These are phyloP conservation scores for Saccharum spontaneum DNA, from an alignment of 176 grass and related monocot genomes.

Conservation along the genomic window DNA sequence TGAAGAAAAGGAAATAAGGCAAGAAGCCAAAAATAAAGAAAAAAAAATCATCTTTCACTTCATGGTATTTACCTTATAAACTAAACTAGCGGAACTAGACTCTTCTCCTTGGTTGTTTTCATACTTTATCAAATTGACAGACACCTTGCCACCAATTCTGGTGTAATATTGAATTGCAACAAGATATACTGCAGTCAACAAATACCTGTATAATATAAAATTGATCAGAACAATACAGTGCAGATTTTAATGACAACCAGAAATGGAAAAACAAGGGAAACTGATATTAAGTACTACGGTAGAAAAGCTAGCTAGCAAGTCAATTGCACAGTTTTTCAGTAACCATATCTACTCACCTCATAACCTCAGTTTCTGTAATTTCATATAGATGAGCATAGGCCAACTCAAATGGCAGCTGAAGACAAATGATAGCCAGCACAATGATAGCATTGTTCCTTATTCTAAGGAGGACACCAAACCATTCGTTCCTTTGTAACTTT, in stretches of 20 bases:
- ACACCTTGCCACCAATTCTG: constrained; percentile 92
- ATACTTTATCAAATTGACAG: constrained; percentile 87
- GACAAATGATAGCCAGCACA: constrained; percentile 88
- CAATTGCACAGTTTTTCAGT: not conserved
- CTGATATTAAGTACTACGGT: not conserved
- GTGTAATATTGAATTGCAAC: constrained; percentile 98
- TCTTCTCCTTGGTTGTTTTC: constrained; percentile 98
- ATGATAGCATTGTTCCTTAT: constrained; percentile 93
- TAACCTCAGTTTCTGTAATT: constrained; percentile 60
- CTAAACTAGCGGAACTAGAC: constrained; percentile 92
- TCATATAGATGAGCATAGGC: constrained; percentile 98
- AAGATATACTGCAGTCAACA: constrained; percentile 81
- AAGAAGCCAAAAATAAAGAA: constrained; percentile 2
- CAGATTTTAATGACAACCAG: not conserved
- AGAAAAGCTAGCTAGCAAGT: constrained; percentile 2
- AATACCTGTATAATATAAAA: constrained; percentile 60
- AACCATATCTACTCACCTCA: constrained; percentile 55
- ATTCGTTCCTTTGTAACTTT: constrained; percentile 88
- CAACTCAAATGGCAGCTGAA: constrained; percentile 94
- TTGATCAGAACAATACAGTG: constrained; percentile 21
- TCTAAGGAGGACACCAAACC: constrained; percentile 80
- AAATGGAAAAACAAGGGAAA: not conserved
- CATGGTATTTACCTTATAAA: constrained; percentile 86
- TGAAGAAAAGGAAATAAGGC: constrained; percentile 1
- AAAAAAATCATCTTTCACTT: constrained; percentile 12